Evolutionary conservation across 768 basidiomycete genomes (phyloP).

Genomic region (Hysterangium stoloniferum): DNA sequence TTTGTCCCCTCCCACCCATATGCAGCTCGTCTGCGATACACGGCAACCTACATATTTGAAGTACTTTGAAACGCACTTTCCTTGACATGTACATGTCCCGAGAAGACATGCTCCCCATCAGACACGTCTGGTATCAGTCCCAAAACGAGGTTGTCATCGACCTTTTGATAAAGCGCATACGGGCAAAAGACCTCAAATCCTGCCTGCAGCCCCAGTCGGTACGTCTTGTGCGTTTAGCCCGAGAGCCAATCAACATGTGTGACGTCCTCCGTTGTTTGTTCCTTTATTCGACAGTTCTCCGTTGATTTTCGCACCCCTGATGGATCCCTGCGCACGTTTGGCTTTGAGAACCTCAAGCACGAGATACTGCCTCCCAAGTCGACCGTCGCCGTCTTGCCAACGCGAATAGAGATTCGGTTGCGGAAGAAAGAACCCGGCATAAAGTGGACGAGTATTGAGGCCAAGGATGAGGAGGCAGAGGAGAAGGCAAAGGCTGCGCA

Average conservation of each 20-base stretch:
- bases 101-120: slow-evolving; percentile 9
- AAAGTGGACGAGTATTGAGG: slow-evolving; percentile 12
- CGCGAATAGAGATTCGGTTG: slow-evolving; percentile 10
- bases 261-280: not conserved
- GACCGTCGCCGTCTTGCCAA: slow-evolving; percentile 7
- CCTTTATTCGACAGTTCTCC: slow-evolving; percentile 1
- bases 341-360: slow-evolving; percentile 2
- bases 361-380: slow-evolving; percentile 9
- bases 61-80: too few relatives aligned
- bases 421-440: slow-evolving; percentile 11
- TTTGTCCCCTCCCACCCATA: too few relatives aligned
- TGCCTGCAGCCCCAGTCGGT: slow-evolving; percentile 3
- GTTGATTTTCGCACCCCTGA: slow-evolving; percentile 7
- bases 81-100: too few relatives aligned
- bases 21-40: too few relatives aligned
- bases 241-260: not conserved
- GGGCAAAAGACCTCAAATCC: slow-evolving; percentile 5
- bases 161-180: slow-evolving; percentile 9
- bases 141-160: slow-evolving; percentile 11
- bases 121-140: slow-evolving; percentile 12
- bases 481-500: slow-evolving; percentile 12
- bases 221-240: not conserved
- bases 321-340: not conserved
- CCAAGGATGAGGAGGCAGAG: slow-evolving; percentile 9
- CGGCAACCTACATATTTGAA: too few relatives aligned